Conservation (phyloP, 257 asterid species). For the Nyctanthes arbortristis region DNA sequence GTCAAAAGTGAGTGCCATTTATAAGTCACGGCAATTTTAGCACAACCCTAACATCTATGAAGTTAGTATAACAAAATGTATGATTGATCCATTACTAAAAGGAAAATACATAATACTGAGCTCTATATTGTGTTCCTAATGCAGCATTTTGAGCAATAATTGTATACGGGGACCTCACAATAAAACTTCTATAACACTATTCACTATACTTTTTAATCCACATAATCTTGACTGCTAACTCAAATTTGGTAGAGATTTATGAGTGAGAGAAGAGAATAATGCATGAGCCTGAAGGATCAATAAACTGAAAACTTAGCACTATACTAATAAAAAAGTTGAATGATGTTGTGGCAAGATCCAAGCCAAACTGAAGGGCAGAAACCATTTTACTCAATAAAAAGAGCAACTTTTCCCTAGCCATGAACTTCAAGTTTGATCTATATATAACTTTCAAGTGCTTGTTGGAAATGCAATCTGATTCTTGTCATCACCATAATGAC, state of each 20-base stretch:
- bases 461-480: neutral
- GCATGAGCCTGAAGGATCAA: neutral
- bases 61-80: neutral
- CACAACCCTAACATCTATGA: neutral
- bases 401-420: neutral
- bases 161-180: neutral
- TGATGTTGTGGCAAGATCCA: neutral
- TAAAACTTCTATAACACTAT: neutral
- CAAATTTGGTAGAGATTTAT: neutral
- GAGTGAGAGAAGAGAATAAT: neutral
- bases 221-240: neutral
- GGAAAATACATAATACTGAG: neutral
- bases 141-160: neutral
- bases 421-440: neutral
- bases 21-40: slow-evolving; percentile 13
- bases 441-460: neutral
- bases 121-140: neutral
- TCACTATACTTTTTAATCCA: neutral
- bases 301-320: neutral
- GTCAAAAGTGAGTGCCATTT: slow-evolving; percentile 12
- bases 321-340: too few relatives aligned
- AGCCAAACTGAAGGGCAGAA: neutral
- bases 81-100: slow-evolving; percentile 2
- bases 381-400: neutral
- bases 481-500: neutral